Percentiles rank a stretch among this genome's conserved stretches.
Evolutionary conservation across 768 basidiomycete genomes (phyloP).

Genomic region (Tulasnella sp.): DNA sequence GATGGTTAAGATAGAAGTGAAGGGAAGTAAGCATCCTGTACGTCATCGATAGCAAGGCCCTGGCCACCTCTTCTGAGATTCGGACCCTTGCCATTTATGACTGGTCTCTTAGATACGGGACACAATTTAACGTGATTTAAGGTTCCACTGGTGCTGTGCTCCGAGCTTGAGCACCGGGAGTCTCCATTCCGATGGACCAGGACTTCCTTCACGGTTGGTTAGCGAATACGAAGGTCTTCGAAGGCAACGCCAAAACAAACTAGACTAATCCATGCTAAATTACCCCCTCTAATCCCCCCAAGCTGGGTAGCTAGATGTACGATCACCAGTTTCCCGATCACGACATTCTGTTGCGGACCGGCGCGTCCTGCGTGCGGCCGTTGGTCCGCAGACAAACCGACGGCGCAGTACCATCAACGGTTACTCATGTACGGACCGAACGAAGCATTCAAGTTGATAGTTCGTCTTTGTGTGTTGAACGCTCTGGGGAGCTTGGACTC

Average conservation of each 20-base stretch:
- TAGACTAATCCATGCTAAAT: neutral
- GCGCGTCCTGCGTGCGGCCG: no score
- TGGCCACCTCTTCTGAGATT: neutral
- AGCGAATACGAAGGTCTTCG: neutral
- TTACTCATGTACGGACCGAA: no score
- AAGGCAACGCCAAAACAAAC: neutral
- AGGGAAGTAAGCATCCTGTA: neutral
- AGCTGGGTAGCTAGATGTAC: no score
- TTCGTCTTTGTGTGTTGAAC: no score
- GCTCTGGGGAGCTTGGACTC: no score
- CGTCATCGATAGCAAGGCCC: neutral
- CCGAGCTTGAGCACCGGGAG: neutral
- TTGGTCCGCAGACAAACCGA: no score
- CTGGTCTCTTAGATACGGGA: neutral
- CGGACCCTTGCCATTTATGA: neutral
- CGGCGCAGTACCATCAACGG: no score
- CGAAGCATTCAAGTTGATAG: no score
- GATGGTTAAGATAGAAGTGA: neutral
- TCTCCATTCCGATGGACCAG: neutral
- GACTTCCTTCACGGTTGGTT: neutral
- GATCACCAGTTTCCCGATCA: no score
- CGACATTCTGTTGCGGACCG: no score
- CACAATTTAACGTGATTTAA: neutral
- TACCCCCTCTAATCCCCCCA: neutral
- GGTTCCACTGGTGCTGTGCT: neutral